Evolutionary conservation across 2,329 filamentous ascomycete species (phyloP), one percentile per base, ranked within the genome.

Genomic region (Rutstroemia sp.): DNA sequence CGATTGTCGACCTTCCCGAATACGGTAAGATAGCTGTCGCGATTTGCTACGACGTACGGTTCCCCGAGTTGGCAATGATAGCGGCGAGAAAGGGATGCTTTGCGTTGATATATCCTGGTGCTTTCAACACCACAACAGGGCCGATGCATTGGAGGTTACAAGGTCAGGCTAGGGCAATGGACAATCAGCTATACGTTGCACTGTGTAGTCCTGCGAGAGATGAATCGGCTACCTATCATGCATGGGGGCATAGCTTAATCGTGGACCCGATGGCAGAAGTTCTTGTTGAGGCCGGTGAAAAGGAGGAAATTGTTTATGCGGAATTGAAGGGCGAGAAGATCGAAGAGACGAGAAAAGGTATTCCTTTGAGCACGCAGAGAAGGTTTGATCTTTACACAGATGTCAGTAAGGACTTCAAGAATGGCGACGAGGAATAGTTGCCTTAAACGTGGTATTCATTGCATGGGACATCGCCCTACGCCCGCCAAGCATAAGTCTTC

Each of bases 21-120:
- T 96, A 95, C 71, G 94, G 94, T 58, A 87, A 83, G 70, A 82
- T 99, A 60, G 91, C 83, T 4, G 76, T 99, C 4, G 92, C 89
- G 34, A 97, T 99, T 70, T 99, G 94, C 80, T 99, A 99, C 75
- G 94, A 99, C 73, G 83, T 99, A 55, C 90, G 94, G 42, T 99
- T 99, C 76, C 92, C 94, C 0, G 94, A 97, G 74, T 78, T 96
- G 10, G 94, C 91, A 3, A 94, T 83, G 70, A 86, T 97, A 56
- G 92, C 92, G 0, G 90, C 92, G 19, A 80, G 94, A 34, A 84
- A 85, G 63, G 91, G 87, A n/a, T 87, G 85, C 57, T 99, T 99
- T 71, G 79, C 90, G 47, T 81, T 97, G 54, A 71, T 97, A 18
- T 97, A 96, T 72, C 94, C 94, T 0, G 94, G 91, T n/a, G 94